phyloP scores from a whole-genome alignment of 805 yeast genomes.

The Candida berthetii region DNA sequence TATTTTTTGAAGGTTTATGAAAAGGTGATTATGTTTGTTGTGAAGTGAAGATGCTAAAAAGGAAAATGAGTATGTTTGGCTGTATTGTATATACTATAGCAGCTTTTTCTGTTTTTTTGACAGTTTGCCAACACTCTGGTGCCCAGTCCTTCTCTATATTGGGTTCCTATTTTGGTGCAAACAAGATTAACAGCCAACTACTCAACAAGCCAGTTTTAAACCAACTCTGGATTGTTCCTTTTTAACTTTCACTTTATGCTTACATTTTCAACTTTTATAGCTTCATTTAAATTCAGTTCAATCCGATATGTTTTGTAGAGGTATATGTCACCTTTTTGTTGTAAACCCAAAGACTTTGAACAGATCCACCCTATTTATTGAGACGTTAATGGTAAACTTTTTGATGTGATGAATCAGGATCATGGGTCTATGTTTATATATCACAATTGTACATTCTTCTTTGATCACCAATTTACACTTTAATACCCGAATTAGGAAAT shows the following conservation, averaged over 20 bases:
- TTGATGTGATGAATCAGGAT: too few relatives aligned
- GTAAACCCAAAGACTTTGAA: too few relatives aligned
- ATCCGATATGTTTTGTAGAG: background rate
- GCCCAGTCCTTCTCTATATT: slow-evolving; percentile 53
- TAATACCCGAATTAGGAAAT: too few relatives aligned
- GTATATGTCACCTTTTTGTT: too few relatives aligned
- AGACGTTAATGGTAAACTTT: too few relatives aligned
- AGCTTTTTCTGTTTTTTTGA: slow-evolving; percentile 8
- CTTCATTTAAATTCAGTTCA: background rate
- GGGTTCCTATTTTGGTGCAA: slow-evolving; percentile 89
- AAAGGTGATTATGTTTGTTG: background rate
- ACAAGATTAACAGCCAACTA: slow-evolving; percentile 61
- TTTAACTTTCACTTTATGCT: background rate
- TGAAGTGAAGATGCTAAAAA: background rate
- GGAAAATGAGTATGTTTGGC: background rate
- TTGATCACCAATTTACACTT: too few relatives aligned
- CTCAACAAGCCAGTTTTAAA: slow-evolving; percentile 56
- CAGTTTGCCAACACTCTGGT: slow-evolving; percentile 94
- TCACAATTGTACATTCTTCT: too few relatives aligned
- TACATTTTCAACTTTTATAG: background rate
- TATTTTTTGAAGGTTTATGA: background rate
- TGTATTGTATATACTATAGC: background rate
- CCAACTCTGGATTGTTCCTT: background rate
- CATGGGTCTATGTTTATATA: too few relatives aligned
- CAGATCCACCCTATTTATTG: too few relatives aligned